Conservation (phyloP, 192 early-diverging fungal genomes). For the Gamsiella multidivaricata region DNA sequence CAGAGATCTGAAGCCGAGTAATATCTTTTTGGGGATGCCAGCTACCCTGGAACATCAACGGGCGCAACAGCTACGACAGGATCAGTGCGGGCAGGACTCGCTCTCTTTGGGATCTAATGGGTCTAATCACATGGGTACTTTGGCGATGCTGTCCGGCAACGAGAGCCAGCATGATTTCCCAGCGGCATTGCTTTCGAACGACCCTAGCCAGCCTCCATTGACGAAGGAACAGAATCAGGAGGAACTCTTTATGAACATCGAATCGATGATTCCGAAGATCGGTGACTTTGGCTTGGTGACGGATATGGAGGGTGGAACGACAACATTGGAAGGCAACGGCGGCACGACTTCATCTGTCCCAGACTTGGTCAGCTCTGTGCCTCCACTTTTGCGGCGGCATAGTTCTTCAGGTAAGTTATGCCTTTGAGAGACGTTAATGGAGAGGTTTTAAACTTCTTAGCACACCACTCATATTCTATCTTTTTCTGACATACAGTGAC, state of each 20-base stretch:
- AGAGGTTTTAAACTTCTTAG: no score
- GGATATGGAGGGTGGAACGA: conserved; percentile 53
- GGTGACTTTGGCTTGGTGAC: conserved; percentile 98
- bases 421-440: not conserved
- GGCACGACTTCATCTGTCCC: not conserved
- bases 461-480: not conserved
- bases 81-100: not conserved
- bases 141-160: not conserved
- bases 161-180: not conserved
- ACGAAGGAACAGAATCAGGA: conserved; percentile 47
- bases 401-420: conserved; percentile 27
- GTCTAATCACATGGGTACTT: not conserved
- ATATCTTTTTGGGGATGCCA: conserved; percentile 70
- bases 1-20: conserved; percentile 79
- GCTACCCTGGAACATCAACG: conserved; percentile 11
- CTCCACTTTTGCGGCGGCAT: conserved; percentile 24
- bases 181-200: not conserved
- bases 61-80: conserved; percentile 7
- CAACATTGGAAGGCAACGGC: conserved; percentile 9
- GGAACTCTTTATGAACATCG: conserved; percentile 58
- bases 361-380: not conserved
- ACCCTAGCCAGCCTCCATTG: not conserved
- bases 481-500: conserved; percentile 19
- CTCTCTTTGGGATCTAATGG: conserved; percentile 6
- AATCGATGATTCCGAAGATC: conserved; percentile 76